Evolutionary conservation across 768 basidiomycete species (phyloP).

Genomic region (Asterophora lycoperdoides): DNA sequence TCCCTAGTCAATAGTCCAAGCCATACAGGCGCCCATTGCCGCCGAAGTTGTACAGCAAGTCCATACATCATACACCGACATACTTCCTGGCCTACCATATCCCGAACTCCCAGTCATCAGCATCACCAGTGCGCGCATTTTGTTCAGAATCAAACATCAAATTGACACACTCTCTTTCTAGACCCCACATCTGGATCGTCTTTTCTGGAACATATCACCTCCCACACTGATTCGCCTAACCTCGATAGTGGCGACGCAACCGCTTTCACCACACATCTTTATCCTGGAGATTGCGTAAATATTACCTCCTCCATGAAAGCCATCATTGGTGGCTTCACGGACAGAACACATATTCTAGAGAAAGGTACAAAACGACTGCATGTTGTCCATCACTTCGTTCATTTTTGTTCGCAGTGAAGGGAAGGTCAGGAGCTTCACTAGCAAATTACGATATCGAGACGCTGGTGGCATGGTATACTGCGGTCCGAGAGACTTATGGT

Average conservation of each 20-base stretch:
- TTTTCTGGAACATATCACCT: slow-evolving; percentile 42
- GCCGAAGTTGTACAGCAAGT: slow-evolving; percentile 41
- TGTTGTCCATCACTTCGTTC: background rate
- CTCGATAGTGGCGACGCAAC: slow-evolving; percentile 10
- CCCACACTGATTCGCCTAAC: slow-evolving; percentile 28
- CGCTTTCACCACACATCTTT: slow-evolving; percentile 42
- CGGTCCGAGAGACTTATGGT: slow-evolving; percentile 37
- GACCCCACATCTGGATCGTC: slow-evolving; percentile 43
- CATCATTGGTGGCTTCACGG: slow-evolving; percentile 51
- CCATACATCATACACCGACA: slow-evolving; percentile 37
- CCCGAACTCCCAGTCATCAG: slow-evolving; percentile 57
- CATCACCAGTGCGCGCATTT: slow-evolving; percentile 44
- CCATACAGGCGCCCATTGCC: slow-evolving; percentile 47
- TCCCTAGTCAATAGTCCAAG: slow-evolving; percentile 34
- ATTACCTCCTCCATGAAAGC: slow-evolving; percentile 49
- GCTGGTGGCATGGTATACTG: slow-evolving; percentile 57
- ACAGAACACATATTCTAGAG: slow-evolving; percentile 26
- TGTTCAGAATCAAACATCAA: background rate
- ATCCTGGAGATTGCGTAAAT: slow-evolving; percentile 55
- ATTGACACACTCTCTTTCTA: background rate
- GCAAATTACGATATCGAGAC: slow-evolving; percentile 59
- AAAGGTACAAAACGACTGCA: slow-evolving; percentile 17
- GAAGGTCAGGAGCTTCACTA: slow-evolving; percentile 46
- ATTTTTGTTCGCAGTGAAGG: slow-evolving; percentile 32
- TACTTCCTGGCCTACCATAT: slow-evolving; percentile 53